Evolutionary conservation across 371 early-diverging fungal genomes (phyloP), one percentile per base, ranked within the genome.

Genomic region (Circinella umbellata): DNA sequence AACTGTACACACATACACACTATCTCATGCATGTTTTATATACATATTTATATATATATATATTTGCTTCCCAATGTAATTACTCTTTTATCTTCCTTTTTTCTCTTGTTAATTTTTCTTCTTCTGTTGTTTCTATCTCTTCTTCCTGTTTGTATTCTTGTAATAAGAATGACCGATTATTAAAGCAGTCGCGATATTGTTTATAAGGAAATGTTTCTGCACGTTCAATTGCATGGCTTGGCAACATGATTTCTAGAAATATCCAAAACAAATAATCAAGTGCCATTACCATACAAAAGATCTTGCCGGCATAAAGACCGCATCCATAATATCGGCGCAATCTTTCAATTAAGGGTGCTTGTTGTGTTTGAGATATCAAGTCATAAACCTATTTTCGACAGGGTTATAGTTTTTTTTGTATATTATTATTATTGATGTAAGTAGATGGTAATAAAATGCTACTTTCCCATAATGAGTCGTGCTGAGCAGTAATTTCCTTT

Each of bases 221-320:
- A 27, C 80, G 72, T 65, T 96, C 95, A 66, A 96, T 93, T 9
- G 82, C 68, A 42, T 86, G 84, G 27, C 76, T 68, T 13, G 98
- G 98, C 66, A 91, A 86, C n/a, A 95, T 54, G 86, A 90, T 92
- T 70, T 97, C 97, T 34, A 98, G 81, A 48, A 96, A 81, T 8
- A 87, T 82, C 78, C 90, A 91, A 17, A 98, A 75, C 62, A 97
- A 71, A 77, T 92, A 94, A 73, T 96, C 94, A 4, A 96, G 77
- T 7, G 95, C 95, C 36, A 95, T 90, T 35, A 97, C 86, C 83
- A 97, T 89, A 72, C 93, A 93, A 64, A 95, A 93, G 49, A 98
- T 81, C 79, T 96, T 95, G 6, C 99, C 99, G 0, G 97, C 97
- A 69, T 92, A 89, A n/a, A 92, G 70, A 2, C 99, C 99, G 69